These are phyloP conservation scores for Spergularia marina DNA, from an alignment of 148 eudicot species.

Conservation along the genomic window DNA sequence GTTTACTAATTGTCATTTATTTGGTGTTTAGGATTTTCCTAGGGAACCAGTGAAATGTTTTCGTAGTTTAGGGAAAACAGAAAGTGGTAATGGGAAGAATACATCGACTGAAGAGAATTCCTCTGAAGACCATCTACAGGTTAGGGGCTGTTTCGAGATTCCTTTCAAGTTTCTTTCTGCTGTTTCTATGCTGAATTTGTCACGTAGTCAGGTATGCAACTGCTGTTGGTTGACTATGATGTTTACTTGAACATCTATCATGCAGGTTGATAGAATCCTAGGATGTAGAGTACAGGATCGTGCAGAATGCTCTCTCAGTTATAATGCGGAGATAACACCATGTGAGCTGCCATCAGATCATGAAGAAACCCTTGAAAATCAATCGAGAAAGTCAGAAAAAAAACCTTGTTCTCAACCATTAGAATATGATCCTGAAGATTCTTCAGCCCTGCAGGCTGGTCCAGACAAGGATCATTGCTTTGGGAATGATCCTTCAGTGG, in stretches of 20 bases:
- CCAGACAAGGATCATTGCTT: constrained; percentile 23
- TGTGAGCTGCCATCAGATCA: constrained; percentile 31
- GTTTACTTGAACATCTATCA: constrained; percentile 14
- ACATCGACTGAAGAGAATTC: constrained; percentile 26
- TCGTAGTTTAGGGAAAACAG: constrained; percentile 29
- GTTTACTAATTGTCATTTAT: not conserved
- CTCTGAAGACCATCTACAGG: constrained; percentile 56
- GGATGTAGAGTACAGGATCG: constrained; percentile 72
- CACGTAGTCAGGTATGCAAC: not conserved
- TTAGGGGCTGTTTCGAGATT: constrained; percentile 15
- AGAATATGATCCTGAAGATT: constrained; percentile 33
- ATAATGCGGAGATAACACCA: constrained; percentile 26
- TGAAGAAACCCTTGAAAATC: constrained; percentile 33
- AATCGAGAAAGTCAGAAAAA: constrained; percentile 30
- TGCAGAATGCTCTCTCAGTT: constrained; percentile 22
- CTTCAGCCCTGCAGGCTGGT: constrained; percentile 22
- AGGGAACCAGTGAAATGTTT: constrained; percentile 29
- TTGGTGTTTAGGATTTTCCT: constrained; percentile 33
- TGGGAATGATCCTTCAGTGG: constrained; percentile 26
- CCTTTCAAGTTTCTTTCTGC: not conserved
- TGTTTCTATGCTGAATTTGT: not conserved
- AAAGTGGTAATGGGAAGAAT: constrained; percentile 26
- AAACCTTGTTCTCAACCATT: constrained; percentile 29
- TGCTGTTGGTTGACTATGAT: not conserved
- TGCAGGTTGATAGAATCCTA: constrained; percentile 86